Evolutionary conservation across 495 filamentous ascomycete species (phyloP), one percentile per base, ranked within the genome.

Genomic region (Penicillium cinerascens): DNA sequence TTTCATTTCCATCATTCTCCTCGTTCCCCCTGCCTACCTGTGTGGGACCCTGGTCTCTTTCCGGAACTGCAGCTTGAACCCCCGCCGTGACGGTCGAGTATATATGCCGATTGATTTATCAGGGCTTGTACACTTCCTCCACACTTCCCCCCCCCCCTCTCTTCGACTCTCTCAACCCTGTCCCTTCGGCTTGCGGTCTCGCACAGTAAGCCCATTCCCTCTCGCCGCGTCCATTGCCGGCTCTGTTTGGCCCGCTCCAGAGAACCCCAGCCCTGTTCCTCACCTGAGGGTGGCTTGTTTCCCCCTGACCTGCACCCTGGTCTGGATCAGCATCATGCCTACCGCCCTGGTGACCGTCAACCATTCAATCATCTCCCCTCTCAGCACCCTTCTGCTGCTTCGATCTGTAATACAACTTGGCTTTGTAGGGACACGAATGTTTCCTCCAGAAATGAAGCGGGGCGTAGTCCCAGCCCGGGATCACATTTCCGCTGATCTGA

Each of bases 1-100:
- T 37, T 39, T 52, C 21, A 26, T 56, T 21, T 50, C 55, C 41
- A 43, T 18, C 42, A 42, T 56, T 52, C 29, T 41, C 16, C 29
- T 41, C 16, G 7, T 18, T 9, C 35, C 35, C 35, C 35, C 35
- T 21, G 7, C 38, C 38, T n/a, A 2, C n/a, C 16, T n/a, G 5
- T 18, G 38, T 41, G 16, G 16, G n/a, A 17, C 15, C 16, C 21
- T n/a, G 20, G 20, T 20, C 22, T 43, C 17, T 46, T 26, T 38
- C 18, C 15, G 35, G 16, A 49, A 47, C 52, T 56, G 49, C 48
- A 47, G 37, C 42, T 49, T 36, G 21, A 27, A 42, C 44, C 52
- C 52, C 46, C 52, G 36, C 49, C 39, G 52, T 49, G 49, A 52
- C 54, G 50, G 47, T 20, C 52, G 50, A 59, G 57, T 58, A 58